Base-by-base conservation (phyloP, 768 basidiomycete species). In the Pleurotus eryngii region DNA sequence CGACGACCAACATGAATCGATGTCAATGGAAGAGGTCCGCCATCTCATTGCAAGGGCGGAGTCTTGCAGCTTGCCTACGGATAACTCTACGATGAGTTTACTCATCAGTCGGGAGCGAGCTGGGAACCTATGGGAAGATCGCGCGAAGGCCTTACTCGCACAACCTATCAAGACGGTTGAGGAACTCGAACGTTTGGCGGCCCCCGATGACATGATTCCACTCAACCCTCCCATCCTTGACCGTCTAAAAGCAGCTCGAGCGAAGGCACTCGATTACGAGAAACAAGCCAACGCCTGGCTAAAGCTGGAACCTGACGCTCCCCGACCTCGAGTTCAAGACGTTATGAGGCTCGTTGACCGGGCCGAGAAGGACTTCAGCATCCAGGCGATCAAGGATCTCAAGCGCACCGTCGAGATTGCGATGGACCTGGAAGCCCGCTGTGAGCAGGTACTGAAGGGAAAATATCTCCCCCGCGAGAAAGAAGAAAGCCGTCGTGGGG, bases 11-110 rank as follows among this genome's bases (percentile, higher is more conserved):
- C 81, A 81, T 26, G 63, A 62, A 12, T 70, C 76, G 20, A 70
- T 90, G 55, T 86, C 87, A 20, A 75, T 94, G 51, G 86, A 89
- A 26, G 92, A 95, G 63, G 85, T 96, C 46, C 84, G 88, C 17
- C 76, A 83, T 53, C 80, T 89, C 42, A 73, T 95, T 26, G 76
- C 78, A 0, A 87, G 92, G 26, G 92, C 90, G 18, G 81, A 79
- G 20, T 76, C 80, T 8, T 91, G 85, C 71, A 83, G 80, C 49
- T 74, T 98, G 38, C 70, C 84, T 3, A 61, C 75, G 9, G 85
- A 89, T 55, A 85, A 93, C 70, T 77, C 80, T 55, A 81, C 82
- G 60, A 77, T 94, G 65, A 73, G 78, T 62, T 72, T 83, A 64
- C 75, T 96, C 38, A 80, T 86, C 60, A 75, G 77, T n/a, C 79